These are phyloP conservation scores for Fraxinus nigra DNA, from an alignment of 305 asterid genomes.

Conservation along the genomic window DNA sequence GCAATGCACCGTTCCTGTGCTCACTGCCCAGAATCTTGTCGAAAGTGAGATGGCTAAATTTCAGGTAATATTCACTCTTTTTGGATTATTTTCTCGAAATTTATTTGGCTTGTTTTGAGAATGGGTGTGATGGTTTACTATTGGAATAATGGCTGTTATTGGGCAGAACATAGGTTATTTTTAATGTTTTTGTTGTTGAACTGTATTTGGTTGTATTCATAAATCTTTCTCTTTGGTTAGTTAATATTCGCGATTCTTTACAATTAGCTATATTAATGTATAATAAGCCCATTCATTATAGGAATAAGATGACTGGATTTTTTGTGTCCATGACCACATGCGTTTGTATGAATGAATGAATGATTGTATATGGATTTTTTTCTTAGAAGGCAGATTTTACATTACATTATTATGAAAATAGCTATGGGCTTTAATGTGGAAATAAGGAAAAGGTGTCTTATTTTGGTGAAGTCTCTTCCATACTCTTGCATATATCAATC, in stretches of 20 bases:
- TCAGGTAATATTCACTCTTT: constrained; percentile 43
- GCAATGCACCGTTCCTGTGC: constrained; percentile 86
- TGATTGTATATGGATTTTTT: neutral
- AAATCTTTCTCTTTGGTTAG: neutral
- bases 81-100: neutral
- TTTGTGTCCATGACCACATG: neutral
- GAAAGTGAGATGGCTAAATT: constrained; percentile 83
- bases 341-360: neutral
- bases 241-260: neutral
- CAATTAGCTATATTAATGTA: neutral
- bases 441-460: neutral
- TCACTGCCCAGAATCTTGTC: constrained; percentile 76
- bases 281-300: neutral
- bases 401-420: neutral
- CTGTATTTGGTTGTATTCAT: neutral
- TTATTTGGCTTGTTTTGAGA: neutral
- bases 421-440: neutral
- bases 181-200: neutral
- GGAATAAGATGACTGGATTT: neutral
- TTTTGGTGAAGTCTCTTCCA: neutral
- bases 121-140: neutral
- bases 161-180: neutral
- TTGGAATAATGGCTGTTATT: neutral
- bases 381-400: neutral
- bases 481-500: neutral